phyloP scores from a whole-genome alignment of 164 flowering plant genomes.

The Tinospora cordifolia region DNA sequence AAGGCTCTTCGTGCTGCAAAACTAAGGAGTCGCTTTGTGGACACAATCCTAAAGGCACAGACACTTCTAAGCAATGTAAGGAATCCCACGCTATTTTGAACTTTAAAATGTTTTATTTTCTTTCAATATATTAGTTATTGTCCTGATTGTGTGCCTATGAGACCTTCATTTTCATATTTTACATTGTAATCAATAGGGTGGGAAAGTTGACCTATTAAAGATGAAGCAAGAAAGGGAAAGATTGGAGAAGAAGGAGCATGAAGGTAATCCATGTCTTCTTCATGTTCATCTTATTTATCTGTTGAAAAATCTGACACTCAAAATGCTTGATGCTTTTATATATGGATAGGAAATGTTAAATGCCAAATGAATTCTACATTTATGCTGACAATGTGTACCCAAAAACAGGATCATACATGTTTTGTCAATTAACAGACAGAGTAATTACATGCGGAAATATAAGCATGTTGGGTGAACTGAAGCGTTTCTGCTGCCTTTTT shows the following conservation, averaged over 20 bases:
- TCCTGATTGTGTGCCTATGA: not conserved
- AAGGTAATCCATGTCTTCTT: conserved; percentile 41
- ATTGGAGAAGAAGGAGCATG: conserved; percentile 54
- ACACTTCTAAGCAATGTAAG: conserved; percentile 54
- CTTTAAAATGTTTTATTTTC: not conserved
- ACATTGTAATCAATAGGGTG: conserved; percentile 31
- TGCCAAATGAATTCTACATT: not conserved
- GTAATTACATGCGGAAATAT: no score
- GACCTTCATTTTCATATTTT: conserved; percentile 3
- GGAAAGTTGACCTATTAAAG: conserved; percentile 44
- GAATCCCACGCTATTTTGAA: not conserved
- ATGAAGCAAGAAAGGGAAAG: conserved; percentile 49
- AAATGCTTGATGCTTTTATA: not conserved
- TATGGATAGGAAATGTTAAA: not conserved
- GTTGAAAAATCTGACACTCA: not conserved
- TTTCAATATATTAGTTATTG: not conserved
- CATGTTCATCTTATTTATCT: not conserved
- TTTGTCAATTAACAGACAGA: no score
- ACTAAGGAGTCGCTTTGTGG: conserved; percentile 76
- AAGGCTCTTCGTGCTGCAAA: conserved; percentile 83
- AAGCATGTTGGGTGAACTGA: no score
- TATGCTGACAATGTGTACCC: no score
- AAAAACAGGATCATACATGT: no score
- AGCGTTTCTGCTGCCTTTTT: no score
- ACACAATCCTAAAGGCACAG: conserved; percentile 69